Percentiles rank a stretch among this genome's conserved stretches.
phyloP scores from a whole-genome alignment of 1,139 yeast genomes.

The Geotrichum fermentans region DNA sequence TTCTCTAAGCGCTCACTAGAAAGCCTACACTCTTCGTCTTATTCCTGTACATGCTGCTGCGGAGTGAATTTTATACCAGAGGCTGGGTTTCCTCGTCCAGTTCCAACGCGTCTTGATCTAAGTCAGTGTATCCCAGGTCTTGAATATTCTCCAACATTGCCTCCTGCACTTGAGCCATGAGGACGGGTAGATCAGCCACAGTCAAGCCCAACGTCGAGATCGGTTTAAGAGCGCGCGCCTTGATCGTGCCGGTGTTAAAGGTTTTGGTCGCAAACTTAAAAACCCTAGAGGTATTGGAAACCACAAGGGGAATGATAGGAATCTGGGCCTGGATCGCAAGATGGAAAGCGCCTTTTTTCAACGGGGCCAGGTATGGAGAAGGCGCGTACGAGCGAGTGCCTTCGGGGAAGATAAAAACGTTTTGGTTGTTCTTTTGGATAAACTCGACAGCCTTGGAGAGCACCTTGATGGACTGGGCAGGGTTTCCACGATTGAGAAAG shows the following conservation, averaged over 20 bases:
- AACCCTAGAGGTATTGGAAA: conserved; percentile 69
- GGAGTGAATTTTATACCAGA: no score
- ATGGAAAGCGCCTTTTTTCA: conserved; percentile 97
- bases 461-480: conserved; percentile 68
- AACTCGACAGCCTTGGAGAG: conserved; percentile 62
- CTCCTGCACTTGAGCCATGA: conserved; percentile 42
- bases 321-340: conserved; percentile 88
- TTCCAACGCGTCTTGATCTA: background rate
- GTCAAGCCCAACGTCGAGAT: conserved; percentile 55
- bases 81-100: background rate
- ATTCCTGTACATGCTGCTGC: no score
- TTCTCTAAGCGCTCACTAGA: no score
- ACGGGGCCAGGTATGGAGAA: conserved; percentile 68
- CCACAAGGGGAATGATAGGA: conserved; percentile 84
- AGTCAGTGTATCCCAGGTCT: conserved; percentile 29
- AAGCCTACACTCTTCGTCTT: no score
- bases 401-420: conserved; percentile 80
- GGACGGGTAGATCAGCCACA: conserved; percentile 53
- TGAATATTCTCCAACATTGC: conserved; percentile 41
- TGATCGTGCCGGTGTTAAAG: conserved; percentile 52
- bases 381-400: conserved; percentile 85
- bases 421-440: conserved; percentile 56
- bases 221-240: conserved; percentile 63
- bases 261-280: conserved; percentile 34
- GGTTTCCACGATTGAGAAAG: conserved; percentile 79